Conservation (phyloP, 768 basidiomycete species). For the Rhodosporidiobolus odoratus region DNA sequence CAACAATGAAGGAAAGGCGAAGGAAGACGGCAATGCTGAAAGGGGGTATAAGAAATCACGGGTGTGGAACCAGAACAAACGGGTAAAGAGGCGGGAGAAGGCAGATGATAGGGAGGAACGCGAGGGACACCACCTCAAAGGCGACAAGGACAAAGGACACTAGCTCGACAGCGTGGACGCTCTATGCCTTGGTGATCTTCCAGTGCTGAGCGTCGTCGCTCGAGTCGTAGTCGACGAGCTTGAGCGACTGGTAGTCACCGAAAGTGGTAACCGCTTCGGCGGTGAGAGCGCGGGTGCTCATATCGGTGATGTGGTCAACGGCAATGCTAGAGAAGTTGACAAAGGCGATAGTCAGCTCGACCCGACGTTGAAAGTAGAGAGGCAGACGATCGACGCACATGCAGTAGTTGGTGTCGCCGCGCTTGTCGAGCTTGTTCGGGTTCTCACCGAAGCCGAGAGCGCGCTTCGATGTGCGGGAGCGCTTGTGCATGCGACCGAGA, state of each 20-base stretch:
- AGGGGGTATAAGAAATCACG: no score
- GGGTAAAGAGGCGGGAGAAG: no score
- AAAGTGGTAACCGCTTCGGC: background rate
- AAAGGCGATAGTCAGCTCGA: background rate
- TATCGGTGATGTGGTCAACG: constrained; percentile 31
- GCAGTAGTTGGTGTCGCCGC: constrained; percentile 7
- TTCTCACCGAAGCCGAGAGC: background rate
- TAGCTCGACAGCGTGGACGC: no score
- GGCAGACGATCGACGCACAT: constrained; percentile 8
- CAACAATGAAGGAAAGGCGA: no score
- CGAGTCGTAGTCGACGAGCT: constrained; percentile 24
- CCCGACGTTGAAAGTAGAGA: background rate
- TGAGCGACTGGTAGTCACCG: constrained; percentile 22
- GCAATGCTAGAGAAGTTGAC: constrained; percentile 26
- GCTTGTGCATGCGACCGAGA: constrained; percentile 28
- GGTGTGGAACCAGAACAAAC: no score
- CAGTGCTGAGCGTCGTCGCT: background rate
- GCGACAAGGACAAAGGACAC: no score
- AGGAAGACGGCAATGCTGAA: no score
- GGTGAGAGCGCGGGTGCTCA: constrained; percentile 22
- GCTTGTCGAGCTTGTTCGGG: constrained; percentile 18
- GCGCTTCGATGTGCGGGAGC: no score
- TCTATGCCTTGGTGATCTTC: background rate
- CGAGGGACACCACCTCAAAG: no score
- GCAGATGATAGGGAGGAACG: no score